Percentiles rank a stretch among this genome's conserved stretches.
phyloP scores from a whole-genome alignment of 805 yeast species.

The Zygosaccharomyces pseudorouxii region DNA sequence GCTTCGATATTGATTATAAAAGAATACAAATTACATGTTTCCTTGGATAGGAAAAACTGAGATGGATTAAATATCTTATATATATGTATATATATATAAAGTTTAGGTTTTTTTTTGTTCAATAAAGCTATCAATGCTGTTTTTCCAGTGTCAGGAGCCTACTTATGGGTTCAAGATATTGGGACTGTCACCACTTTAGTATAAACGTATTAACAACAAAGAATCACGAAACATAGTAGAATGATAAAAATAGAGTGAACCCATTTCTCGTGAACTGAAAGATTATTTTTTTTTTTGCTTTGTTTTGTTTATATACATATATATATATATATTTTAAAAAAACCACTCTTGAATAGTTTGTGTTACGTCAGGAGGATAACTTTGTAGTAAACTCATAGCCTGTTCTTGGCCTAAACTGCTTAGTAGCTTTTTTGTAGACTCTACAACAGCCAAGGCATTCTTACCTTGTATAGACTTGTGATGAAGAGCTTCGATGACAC shows the following conservation, averaged over 20 bases:
- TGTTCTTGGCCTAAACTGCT: slow-evolving; percentile 63
- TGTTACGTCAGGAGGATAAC: slow-evolving; percentile 57
- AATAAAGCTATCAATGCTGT: background rate
- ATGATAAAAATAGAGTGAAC: background rate
- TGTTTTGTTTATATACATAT: background rate
- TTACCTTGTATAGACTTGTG: slow-evolving; percentile 63
- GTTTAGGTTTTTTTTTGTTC: background rate
- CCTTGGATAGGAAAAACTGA: slow-evolving; percentile 39
- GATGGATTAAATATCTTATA: background rate
- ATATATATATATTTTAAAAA: slow-evolving; percentile 22
- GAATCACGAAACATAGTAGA: background rate
- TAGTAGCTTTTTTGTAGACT: slow-evolving; percentile 58
- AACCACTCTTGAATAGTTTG: slow-evolving; percentile 60
- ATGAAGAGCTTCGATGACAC: slow-evolving; percentile 69
- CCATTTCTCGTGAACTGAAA: background rate
- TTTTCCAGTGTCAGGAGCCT: background rate
- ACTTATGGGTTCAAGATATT: too few relatives aligned
- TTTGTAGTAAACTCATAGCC: slow-evolving; percentile 58
- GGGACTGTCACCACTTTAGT: background rate
- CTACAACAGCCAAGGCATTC: slow-evolving; percentile 61
- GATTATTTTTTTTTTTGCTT: background rate
- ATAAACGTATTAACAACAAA: background rate
- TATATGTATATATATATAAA: background rate
- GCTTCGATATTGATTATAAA: slow-evolving; percentile 44
- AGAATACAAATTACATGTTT: slow-evolving; percentile 55